Base-by-base conservation (phyloP, 768 basidiomycete genomes). In the Pilatotrama ljubarskyi region DNA sequence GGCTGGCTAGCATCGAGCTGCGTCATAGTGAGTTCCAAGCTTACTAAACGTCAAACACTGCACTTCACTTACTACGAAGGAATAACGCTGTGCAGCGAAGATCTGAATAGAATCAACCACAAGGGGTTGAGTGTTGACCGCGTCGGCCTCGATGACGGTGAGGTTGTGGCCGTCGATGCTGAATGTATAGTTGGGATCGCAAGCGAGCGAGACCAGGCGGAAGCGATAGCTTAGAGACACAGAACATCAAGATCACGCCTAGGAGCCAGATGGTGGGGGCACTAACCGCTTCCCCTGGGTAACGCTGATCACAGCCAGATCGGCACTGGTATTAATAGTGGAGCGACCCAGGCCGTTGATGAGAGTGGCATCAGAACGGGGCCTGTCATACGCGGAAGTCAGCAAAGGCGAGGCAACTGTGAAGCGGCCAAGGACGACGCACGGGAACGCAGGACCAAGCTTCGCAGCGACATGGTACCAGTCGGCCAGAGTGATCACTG, bases 121-220 rank as follows among this genome's bases (percentile, higher is more conserved):
- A 11, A 80, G 68, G 0, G 84, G 80, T 18, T 67, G 47, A 0
- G 76, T 77, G 62, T 78, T 77, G 43, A 68, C 69, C 1, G 79
- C 76, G 46, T 85, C 84, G 1, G 70, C 79, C 62, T 85, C 84
- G 35, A 85, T 84, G 52, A 85, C 73, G 5, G 80, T 83, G 3
- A 68, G 66, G 29, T 24, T 58, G 58, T 83, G 82, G 7, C 73
- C 69, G 63, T 82, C 80, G 26, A 83, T 77, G 6, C 76, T 70
- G 66, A 83, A 81, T 6, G 64, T 70, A 70, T 77, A 76, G 42
- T 72, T 72, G 20, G 74, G 73, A 47, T 78, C 72, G 59, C 68
- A 69, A 0, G 64, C 63, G 2, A 67, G 51, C 10, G 63, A 64
- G 6, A 65, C 61, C 37, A 67, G 50, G 14, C 66, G 63, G 61